A percentile compares a stretch with the other conserved stretches of the same genome.
Conservation (phyloP, 148 eudicot genomes). For the Persicaria tinctoria region DNA sequence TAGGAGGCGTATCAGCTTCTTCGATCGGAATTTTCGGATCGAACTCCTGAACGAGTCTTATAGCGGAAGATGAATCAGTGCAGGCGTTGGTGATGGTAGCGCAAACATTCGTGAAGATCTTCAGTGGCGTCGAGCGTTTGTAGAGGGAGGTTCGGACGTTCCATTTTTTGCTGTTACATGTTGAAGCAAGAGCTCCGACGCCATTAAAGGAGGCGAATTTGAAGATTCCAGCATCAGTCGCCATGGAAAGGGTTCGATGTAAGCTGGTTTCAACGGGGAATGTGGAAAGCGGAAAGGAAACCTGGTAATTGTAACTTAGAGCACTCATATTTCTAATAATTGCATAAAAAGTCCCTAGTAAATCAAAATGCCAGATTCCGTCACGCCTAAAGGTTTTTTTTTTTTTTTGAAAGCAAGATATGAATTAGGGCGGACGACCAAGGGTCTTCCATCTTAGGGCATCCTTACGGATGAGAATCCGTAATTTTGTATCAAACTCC, state of each 20-base stretch:
- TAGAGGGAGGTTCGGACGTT: background rate
- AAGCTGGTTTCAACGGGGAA: background rate
- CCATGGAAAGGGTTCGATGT: slow-evolving; percentile 4
- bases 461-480: no score
- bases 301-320: no score
- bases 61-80: slow-evolving; percentile 14
- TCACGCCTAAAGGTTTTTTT: no score
- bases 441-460: no score
- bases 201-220: slow-evolving; percentile 4
- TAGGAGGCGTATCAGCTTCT: slow-evolving; percentile 77
- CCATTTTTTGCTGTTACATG: background rate
- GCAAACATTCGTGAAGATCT: background rate
- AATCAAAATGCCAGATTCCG: no score
- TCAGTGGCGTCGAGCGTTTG: background rate
- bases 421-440: no score
- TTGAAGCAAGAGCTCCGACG: background rate
- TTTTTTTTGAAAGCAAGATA: no score
- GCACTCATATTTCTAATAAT: no score
- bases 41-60: slow-evolving; percentile 40
- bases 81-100: background rate
- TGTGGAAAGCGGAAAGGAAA: background rate
- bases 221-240: background rate
- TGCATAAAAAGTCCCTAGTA: no score
- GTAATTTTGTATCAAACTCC: no score
- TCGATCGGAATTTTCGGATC: slow-evolving; percentile 75